Base-by-base conservation (phyloP, 73 alveolate genomes). In the Tetrahymena malaccensis region DNA sequence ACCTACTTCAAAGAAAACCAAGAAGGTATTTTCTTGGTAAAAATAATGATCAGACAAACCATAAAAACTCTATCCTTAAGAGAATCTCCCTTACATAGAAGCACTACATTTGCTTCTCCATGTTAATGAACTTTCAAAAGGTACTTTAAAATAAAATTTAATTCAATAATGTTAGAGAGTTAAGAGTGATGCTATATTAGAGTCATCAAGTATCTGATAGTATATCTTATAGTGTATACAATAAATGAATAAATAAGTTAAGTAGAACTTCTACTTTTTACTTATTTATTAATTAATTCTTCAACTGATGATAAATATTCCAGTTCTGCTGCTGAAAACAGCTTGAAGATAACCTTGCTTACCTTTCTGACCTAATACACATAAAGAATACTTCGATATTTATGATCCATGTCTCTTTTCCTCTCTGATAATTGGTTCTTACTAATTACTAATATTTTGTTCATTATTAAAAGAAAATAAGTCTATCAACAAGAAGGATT, bases 241-340 rank as follows among this genome's bases (percentile, higher is more conserved):
- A 22, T 27, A 70, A 70, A 70, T 70, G 89, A 70, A 70, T 70
- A 31, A 70, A 70, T 70, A 33, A 22, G 15, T 56, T 70, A 27
- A 70, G 89, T 70, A 70, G 89, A 70, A 70, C 89, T 70, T 70
- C 89, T 70, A 70, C 89, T 70, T n/a, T 11, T 70, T 27, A 70
- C 19, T 27, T 70, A 70, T 31, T 70, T 33, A 27, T 70, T 31
- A 11, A 27, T 70, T 19, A 70, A 70, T n/a, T 70, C 89, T 70
- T 70, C 89, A 70, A 70, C 89, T 70, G 89, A 70, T 70, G 89
- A 70, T 70, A 70, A 70, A 70, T 70, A 70, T 70, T 50, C 89
- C 89, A 70, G 89, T 70, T 70, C 89, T 70, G 89, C 89, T 70
- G 89, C 89, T 70, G 89, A 70, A 70, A 70, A 70, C 89, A 70